Percentiles rank a stretch among this genome's conserved stretches.
Conservation (phyloP, 768 basidiomycete genomes). For the Xerocomus potaroensis region DNA sequence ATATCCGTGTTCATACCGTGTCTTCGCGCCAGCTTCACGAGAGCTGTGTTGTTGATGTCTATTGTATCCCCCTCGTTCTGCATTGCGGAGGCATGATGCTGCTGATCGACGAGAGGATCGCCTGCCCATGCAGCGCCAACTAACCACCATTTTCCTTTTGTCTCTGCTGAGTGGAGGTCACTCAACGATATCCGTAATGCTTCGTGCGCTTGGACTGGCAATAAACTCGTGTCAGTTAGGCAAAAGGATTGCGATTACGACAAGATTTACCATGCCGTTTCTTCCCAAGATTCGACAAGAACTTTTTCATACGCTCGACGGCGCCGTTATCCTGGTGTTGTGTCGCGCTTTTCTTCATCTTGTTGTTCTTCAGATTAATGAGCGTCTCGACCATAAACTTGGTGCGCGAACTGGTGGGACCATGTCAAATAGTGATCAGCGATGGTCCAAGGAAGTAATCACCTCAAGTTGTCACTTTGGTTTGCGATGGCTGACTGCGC, state of each 20-base stretch:
- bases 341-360: constrained; percentile 57
- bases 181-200: constrained; percentile 78
- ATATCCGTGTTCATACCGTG: constrained; percentile 99
- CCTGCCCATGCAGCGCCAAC: constrained; percentile 96
- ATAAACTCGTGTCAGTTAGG: constrained; percentile 1
- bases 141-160: constrained; percentile 97
- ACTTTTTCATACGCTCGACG: constrained; percentile 85
- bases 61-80: constrained; percentile 24
- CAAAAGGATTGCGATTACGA: neutral
- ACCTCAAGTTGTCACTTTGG: constrained; percentile 53
- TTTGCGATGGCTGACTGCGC: constrained; percentile 68
- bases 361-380: constrained; percentile 90
- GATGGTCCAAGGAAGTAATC: neutral
- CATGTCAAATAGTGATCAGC: neutral
- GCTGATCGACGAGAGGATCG: constrained; percentile 79
- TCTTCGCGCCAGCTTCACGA: constrained; percentile 79
- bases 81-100: constrained; percentile 29
- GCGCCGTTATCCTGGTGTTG: constrained; percentile 73
- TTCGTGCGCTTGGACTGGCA: constrained; percentile 75
- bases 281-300: constrained; percentile 70
- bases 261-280: constrained; percentile 57
- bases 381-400: constrained; percentile 96
- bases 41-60: constrained; percentile 34
- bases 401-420: constrained; percentile 67
- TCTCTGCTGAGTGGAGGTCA: constrained; percentile 82